Percentiles rank a stretch among this genome's conserved stretches.
Evolutionary conservation across 257 asterid species (phyloP).

Genomic region (Asclepias syriaca): DNA sequence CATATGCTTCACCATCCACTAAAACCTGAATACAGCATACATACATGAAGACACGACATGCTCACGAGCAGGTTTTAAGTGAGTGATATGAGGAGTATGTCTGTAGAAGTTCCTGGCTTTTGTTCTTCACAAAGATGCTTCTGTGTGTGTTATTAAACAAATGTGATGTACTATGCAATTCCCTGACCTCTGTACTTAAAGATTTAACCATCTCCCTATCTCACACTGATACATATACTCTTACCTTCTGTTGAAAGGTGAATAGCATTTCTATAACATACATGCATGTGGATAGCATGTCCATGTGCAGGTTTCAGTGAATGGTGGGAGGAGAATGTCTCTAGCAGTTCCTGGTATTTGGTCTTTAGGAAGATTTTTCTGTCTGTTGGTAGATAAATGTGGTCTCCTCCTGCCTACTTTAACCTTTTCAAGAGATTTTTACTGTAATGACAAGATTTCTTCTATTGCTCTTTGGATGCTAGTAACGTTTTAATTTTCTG

Average conservation of each 20-base stretch:
- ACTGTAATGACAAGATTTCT: background rate
- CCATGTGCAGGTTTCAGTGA: too few relatives aligned
- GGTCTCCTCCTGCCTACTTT: background rate
- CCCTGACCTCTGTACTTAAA: too few relatives aligned
- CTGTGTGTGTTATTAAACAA: background rate
- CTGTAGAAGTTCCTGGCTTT: background rate
- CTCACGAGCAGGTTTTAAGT: background rate
- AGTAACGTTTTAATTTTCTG: background rate
- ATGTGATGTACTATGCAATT: background rate
- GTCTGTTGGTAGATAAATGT: background rate
- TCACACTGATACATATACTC: too few relatives aligned
- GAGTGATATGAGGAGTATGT: background rate
- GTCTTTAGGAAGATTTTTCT: background rate
- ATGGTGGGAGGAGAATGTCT: background rate
- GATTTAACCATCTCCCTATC: too few relatives aligned
- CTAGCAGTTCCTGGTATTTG: background rate
- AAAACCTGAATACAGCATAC: background rate
- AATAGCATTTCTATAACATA: too few relatives aligned
- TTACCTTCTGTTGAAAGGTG: too few relatives aligned
- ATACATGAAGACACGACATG: background rate
- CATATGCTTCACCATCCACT: background rate
- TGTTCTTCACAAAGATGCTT: background rate
- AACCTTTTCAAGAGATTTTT: background rate
- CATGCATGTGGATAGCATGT: too few relatives aligned
- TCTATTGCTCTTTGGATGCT: conserved; percentile 4